These are phyloP conservation scores for Schizochytrium sp. DNA, from an alignment of 108 stramenopile genomes.

Conservation along the genomic window DNA sequence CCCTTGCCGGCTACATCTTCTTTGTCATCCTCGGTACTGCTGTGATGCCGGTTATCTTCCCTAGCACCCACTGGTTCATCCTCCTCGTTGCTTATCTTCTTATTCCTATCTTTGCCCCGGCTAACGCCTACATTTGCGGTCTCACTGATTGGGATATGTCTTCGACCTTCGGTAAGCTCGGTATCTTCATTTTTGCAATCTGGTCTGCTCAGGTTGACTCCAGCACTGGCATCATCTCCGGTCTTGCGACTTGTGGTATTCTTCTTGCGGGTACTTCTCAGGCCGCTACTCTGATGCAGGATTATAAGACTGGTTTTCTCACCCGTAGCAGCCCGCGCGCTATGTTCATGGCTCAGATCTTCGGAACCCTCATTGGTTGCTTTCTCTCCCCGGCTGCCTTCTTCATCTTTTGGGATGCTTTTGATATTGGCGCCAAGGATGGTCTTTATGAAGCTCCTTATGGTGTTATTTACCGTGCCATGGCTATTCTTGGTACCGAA, in stretches of 20 bases:
- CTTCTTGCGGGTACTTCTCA: conserved; percentile 29
- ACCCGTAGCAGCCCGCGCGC: conserved; percentile 36
- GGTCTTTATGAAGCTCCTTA: conserved; percentile 38
- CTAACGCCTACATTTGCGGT: conserved; percentile 55
- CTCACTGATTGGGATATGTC: conserved; percentile 58
- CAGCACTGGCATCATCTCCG: conserved; percentile 37
- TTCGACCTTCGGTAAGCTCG: conserved; percentile 59
- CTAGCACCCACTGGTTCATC: conserved; percentile 34
- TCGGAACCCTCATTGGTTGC: conserved; percentile 7
- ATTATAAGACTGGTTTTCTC: conserved; percentile 56
- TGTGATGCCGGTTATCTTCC: conserved; percentile 20
- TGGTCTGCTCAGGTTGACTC: neutral
- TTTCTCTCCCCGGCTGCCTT: conserved; percentile 51
- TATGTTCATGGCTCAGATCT: conserved; percentile 37
- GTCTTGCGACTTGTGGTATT: conserved; percentile 52
- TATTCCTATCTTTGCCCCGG: conserved; percentile 9
- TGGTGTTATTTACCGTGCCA: conserved; percentile 49
- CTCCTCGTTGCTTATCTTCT: conserved; percentile 52
- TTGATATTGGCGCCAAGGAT: neutral
- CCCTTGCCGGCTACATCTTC: conserved; percentile 21
- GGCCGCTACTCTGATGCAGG: conserved; percentile 52
- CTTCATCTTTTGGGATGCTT: conserved; percentile 45
- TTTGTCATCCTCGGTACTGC: neutral
- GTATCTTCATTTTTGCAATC: conserved; percentile 43
- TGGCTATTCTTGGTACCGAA: conserved; percentile 55